Evolutionary conservation across 805 yeast species (phyloP).

Genomic region (Candida morakotiae): DNA sequence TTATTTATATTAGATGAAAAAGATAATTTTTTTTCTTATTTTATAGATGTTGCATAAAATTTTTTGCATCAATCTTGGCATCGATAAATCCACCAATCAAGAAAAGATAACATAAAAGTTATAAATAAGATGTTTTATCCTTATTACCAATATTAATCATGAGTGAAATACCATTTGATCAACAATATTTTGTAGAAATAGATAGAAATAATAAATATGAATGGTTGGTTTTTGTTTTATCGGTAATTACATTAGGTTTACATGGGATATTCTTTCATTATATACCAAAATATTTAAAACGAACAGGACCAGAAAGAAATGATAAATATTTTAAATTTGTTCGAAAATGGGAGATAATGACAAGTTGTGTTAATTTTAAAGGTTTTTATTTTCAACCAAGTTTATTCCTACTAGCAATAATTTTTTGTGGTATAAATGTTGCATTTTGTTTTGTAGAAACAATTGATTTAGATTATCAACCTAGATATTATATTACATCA

Average conservation of each 20-base stretch:
- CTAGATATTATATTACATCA: slow-evolving; percentile 35
- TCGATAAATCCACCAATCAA: slow-evolving; percentile 9
- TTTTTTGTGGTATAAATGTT: slow-evolving; percentile 25
- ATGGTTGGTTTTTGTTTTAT: slow-evolving; percentile 30
- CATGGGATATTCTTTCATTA: slow-evolving; percentile 42
- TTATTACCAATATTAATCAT: too few relatives aligned
- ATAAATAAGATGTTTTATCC: slow-evolving; percentile 3
- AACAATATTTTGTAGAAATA: slow-evolving; percentile 37
- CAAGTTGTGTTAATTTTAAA: slow-evolving; percentile 16
- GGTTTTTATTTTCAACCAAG: slow-evolving; percentile 40
- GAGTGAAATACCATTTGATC: slow-evolving; percentile 17
- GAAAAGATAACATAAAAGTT: background rate
- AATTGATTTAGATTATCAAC: slow-evolving; percentile 36
- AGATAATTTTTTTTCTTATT: slow-evolving; percentile 1
- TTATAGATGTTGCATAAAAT: background rate
- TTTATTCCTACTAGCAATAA: slow-evolving; percentile 22
- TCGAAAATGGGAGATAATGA: slow-evolving; percentile 22
- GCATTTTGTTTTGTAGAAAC: slow-evolving; percentile 30
- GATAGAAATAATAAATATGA: slow-evolving; percentile 31
- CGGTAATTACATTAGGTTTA: slow-evolving; percentile 20
- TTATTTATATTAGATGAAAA: slow-evolving; percentile 1
- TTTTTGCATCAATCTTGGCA: slow-evolving; percentile 4
- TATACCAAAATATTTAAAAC: slow-evolving; percentile 29
- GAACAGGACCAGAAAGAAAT: slow-evolving; percentile 12
- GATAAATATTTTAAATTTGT: slow-evolving; percentile 23